Evolutionary conservation across 2,329 filamentous ascomycete species (phyloP).

Genomic region (Dichotomopilus funicola): DNA sequence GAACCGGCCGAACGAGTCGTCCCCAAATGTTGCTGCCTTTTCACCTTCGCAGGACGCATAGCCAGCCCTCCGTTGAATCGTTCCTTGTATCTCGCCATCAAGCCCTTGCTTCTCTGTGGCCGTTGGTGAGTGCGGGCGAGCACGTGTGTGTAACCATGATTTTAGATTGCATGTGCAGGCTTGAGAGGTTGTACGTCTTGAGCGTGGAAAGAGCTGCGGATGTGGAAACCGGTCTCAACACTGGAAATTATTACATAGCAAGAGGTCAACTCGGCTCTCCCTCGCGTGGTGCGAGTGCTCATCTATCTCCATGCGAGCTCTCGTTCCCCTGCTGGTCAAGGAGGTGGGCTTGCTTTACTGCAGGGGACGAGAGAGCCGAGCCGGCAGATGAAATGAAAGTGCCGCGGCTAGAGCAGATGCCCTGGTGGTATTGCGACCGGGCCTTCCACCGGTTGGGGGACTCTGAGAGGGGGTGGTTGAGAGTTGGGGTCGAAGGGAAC

Average conservation of each 20-base stretch:
- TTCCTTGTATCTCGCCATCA: background rate
- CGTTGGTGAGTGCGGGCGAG: too few species aligned
- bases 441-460: background rate
- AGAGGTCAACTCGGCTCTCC: too few species aligned
- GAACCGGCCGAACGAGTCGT: constrained; percentile 7
- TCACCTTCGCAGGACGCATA: background rate
- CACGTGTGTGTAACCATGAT: too few species aligned
- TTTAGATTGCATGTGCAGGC: too few species aligned
- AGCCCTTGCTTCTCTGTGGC: background rate
- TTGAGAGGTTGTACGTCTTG: background rate
- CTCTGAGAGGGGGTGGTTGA: background rate
- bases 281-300: too few species aligned
- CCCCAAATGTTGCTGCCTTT: constrained; percentile 14
- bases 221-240: too few species aligned
- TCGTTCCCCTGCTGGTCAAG: background rate
- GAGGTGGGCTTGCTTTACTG: background rate
- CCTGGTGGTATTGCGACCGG: constrained; percentile 1
- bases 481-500: background rate
- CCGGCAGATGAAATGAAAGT: background rate
- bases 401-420: background rate
- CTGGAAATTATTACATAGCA: too few species aligned
- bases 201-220: background rate
- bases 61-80: background rate
- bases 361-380: background rate
- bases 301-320: too few species aligned